These are phyloP conservation scores for Candida easanensis DNA, from an alignment of 805 yeast species.

Conservation along the genomic window DNA sequence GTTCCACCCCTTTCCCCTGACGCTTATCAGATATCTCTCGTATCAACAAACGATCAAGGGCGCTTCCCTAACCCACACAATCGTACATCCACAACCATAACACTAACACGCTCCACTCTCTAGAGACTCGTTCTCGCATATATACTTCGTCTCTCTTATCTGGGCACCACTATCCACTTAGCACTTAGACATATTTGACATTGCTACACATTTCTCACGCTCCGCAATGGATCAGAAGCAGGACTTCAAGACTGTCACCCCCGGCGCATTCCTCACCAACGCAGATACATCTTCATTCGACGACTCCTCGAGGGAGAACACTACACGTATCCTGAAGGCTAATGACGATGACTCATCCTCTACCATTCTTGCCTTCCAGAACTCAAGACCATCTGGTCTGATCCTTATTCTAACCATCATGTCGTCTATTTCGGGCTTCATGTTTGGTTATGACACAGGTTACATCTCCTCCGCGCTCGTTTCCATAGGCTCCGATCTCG, in stretches of 20 bases:
- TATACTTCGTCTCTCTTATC: too few relatives aligned
- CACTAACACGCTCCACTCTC: too few relatives aligned
- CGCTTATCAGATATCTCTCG: too few relatives aligned
- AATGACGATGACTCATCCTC: background rate
- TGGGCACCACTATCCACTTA: too few relatives aligned
- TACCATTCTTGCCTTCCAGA: slow-evolving; percentile 32
- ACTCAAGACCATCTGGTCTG: slow-evolving; percentile 53
- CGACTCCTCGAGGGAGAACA: background rate
- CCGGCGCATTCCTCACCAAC: slow-evolving; percentile 1
- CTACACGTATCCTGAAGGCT: slow-evolving; percentile 1
- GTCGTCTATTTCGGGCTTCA: slow-evolving; percentile 88
- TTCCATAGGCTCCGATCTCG: slow-evolving; percentile 72
- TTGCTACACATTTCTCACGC: background rate
- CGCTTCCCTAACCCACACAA: too few relatives aligned
- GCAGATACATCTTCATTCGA: background rate
- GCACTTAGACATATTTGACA: background rate
- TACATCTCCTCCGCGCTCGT: slow-evolving; percentile 92
- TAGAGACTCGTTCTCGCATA: too few relatives aligned
- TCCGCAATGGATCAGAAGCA: background rate
- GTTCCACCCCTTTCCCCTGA: too few relatives aligned
- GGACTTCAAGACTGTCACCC: slow-evolving; percentile 2
- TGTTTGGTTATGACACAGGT: slow-evolving; percentile 98
- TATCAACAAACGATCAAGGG: too few relatives aligned
- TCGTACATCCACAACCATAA: too few relatives aligned
- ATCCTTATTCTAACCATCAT: slow-evolving; percentile 67